Percentiles rank a stretch among this genome's conserved stretches.
Evolutionary conservation across 139 green algal species (phyloP).

Genomic region (Chloropicon primus): DNA sequence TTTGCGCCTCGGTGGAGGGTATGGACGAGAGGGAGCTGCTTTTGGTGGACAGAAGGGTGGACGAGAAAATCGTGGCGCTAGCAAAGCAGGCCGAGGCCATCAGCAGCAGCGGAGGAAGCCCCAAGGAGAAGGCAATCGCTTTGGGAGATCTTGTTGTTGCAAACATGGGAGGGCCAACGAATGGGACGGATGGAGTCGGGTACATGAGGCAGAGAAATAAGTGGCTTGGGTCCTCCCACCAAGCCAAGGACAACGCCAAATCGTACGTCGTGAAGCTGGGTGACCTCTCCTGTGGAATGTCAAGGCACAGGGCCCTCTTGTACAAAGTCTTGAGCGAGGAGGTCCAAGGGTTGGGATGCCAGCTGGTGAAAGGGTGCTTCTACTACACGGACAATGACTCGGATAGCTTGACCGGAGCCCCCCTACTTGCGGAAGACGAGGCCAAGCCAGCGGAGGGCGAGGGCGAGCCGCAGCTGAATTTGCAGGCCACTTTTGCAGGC

Average conservation of each 20-base stretch:
- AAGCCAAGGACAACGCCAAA: conserved; percentile 12
- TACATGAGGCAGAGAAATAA: neutral
- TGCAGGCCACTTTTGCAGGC: too few relatives aligned
- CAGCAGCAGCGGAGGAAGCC: neutral
- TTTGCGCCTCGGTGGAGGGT: neutral
- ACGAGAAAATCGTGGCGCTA: neutral
- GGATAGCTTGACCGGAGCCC: too few relatives aligned
- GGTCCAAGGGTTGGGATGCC: conserved; percentile 4
- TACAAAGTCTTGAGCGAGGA: conserved; percentile 73
- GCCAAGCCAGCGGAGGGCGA: neutral
- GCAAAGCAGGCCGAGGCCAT: neutral
- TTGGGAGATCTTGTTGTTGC: neutral
- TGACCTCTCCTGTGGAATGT: conserved; percentile 32
- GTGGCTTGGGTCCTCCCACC: neutral
- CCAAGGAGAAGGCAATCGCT: neutral
- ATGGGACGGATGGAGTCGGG: neutral
- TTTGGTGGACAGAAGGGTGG: neutral
- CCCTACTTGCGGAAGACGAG: too few relatives aligned
- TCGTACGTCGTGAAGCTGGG: conserved; percentile 43
- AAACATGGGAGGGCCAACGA: neutral
- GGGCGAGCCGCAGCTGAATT: neutral
- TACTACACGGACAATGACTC: neutral
- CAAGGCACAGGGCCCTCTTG: conserved; percentile 60
- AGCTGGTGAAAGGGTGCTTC: neutral
- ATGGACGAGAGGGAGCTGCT: neutral